Evolutionary conservation across 2,329 filamentous ascomycete species (phyloP), one percentile per base, ranked within the genome.

Genomic region (Epichloe typhina): DNA sequence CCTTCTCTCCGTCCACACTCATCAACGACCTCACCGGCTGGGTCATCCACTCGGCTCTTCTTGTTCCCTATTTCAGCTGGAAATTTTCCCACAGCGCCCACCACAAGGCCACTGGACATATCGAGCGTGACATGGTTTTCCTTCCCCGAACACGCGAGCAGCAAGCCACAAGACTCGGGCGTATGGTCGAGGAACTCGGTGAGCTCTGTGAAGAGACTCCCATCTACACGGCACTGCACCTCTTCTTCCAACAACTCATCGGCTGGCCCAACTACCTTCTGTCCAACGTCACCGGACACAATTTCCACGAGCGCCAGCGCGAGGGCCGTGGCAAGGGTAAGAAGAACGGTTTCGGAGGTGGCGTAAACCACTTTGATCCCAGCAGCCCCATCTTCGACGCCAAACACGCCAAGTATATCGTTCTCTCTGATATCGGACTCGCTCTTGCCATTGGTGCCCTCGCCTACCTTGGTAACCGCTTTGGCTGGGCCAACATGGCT

Each of bases 1-100:
- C 93, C 54, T 97, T 98, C 76, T 97, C 93, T 42, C 75, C 86
- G n/a, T 96, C 87, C 62, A 91, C 87, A 74, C 73, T 81, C 11
- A 71, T 96, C 66, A 97, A 97, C 74, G 89, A 97, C 70, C 80
- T 86, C 26, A 88, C 93, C 52, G 91, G 91, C 62, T 96, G 88
- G 87, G 69, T 95, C 66, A 80, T 88, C 60, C 91, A 97, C 74
- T 95, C 90, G 38, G 69, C 82, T 43, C 81, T 96, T 39, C 76
- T 96, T 51, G 91, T 98, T 46, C 93, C 93, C 21, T 98, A 97
- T 75, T 98, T 96, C 75, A 95, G 88, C 66, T 98, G 93, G 93
- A 95, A 98, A 75, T 90, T 97, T 71, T 95, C 89, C 58, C 93
- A 98, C 74, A 86, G 88, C 75, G 95, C 95, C 82, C 93, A 98